Evolutionary conservation across 2,329 filamentous ascomycete species (phyloP).

Genomic region (Paraphaeosphaeria sporulosa): DNA sequence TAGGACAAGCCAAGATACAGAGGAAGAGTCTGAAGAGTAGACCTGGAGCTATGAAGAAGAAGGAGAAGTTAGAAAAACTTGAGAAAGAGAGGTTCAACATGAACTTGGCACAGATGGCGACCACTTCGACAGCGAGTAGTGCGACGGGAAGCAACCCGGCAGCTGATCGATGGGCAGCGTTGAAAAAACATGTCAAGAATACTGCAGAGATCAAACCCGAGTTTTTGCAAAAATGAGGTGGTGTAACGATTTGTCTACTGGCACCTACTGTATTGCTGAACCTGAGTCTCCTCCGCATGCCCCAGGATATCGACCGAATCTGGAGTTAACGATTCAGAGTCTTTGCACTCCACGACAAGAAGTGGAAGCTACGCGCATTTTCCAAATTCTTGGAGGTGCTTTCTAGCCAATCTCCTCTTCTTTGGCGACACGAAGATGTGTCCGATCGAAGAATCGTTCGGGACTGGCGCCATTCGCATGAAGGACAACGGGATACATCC

Average conservation of each 20-base stretch:
- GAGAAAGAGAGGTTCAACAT: conserved; percentile 86
- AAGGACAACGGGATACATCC: background rate
- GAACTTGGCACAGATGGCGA: conserved; percentile 80
- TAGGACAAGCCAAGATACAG: conserved; percentile 68
- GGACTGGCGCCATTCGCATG: background rate
- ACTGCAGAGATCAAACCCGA: conserved; percentile 90
- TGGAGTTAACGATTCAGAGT: background rate
- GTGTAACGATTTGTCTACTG: background rate
- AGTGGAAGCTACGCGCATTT: background rate
- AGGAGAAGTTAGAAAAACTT: conserved; percentile 77
- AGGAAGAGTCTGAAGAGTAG: conserved; percentile 77
- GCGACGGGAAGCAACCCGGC: conserved; percentile 21
- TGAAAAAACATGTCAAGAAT: conserved; percentile 82
- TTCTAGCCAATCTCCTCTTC: background rate
- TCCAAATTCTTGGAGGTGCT: background rate
- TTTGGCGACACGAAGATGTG: background rate
- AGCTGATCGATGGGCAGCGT: conserved; percentile 72
- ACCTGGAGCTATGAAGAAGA: conserved; percentile 82
- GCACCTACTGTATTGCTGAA: background rate
- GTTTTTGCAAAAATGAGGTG: conserved; percentile 57
- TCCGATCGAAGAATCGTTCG: background rate
- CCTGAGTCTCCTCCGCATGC: background rate
- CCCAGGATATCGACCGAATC: background rate
- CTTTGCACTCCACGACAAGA: background rate
- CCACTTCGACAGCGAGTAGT: conserved; percentile 19